Evolutionary conservation across 139 green algal genomes (phyloP).

Genomic region (Pedinophyceae sp.): DNA sequence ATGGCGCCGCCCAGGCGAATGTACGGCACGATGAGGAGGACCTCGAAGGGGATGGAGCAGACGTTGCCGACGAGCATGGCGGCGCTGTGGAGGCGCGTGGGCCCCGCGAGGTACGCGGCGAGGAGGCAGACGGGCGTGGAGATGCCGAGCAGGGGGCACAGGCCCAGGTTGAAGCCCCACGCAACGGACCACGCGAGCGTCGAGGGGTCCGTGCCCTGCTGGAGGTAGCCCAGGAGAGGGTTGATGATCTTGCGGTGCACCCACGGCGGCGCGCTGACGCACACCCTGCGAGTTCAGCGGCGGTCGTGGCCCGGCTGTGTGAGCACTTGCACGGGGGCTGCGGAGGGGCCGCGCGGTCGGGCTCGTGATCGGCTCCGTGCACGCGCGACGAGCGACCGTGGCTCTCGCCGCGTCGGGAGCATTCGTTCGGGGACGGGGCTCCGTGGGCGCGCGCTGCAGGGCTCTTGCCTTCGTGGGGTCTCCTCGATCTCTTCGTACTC

Average conservation of each 20-base stretch:
- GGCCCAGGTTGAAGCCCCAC: conserved; percentile 5
- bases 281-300: too few relatives aligned
- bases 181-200: conserved; percentile 5
- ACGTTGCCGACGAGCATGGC: conserved; percentile 10
- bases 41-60: conserved; percentile 9
- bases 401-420: too few relatives aligned
- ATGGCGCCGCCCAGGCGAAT: conserved; percentile 12
- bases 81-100: conserved; percentile 2
- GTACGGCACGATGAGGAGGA: conserved; percentile 10
- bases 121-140: not conserved
- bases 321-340: too few relatives aligned
- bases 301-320: too few relatives aligned
- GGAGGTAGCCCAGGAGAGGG: conserved; percentile 5
- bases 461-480: too few relatives aligned
- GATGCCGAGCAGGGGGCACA: conserved; percentile 10
- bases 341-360: too few relatives aligned
- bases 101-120: not conserved
- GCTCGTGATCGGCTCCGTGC: too few relatives aligned
- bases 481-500: too few relatives aligned
- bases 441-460: too few relatives aligned
- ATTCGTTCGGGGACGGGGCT: too few relatives aligned
- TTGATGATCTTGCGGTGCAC: conserved; percentile 6
- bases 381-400: too few relatives aligned
- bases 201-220: conserved; percentile 6
- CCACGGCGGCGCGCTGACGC: too few relatives aligned